Evolutionary conservation across 2,329 filamentous ascomycete species (phyloP), one percentile per base, ranked within the genome.

Genomic region (Colletotrichum orbiculare): DNA sequence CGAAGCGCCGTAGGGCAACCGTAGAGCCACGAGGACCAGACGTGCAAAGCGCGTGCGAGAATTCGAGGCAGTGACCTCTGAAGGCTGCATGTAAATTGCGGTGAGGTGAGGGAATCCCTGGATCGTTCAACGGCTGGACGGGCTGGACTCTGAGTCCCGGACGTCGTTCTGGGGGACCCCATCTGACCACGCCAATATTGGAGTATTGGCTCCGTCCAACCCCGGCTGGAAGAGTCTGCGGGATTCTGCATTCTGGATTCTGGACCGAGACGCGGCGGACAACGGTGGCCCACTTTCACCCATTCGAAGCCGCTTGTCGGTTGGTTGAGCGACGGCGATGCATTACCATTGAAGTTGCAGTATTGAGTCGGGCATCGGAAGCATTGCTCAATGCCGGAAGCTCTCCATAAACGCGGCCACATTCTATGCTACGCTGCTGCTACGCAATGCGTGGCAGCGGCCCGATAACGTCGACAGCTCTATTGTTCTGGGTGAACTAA

Each of bases 301-400:
- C 48, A 64, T 48, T 53, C n/a, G 48, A 38, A 52, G 13, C 48
- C 60, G 54, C 54, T 63, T 48, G 48, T 47, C 54, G 47, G 60
- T 59, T 54, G 60, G 37, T 38, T 35, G n/a, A 48, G 42, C 60
- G 47, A 41, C 42, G 42, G 60, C 54, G 60, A 55, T 33, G 57
- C 46, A 60, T 61, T 54, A 41, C 41, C 46, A 65, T 65, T 64
- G 62, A 41, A 61, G 62, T 64, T 42, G 39, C 57, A 52, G 50
- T 55, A 46, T 43, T 37, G 15, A 41, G 45, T 49, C 54, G 43
- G 54, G 43, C 54, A 57, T 57, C 54, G 43, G 38, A 39, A 39
- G 50, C 34, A 46, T 60, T 64, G 56, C 56, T 61, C 50, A 59
- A 64, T 61, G 57, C 61, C 61, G 61, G 41, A 38, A 35, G 39